Base-by-base conservation (phyloP, 2,329 filamentous ascomycete genomes). In the Hypocrella siamensis region DNA sequence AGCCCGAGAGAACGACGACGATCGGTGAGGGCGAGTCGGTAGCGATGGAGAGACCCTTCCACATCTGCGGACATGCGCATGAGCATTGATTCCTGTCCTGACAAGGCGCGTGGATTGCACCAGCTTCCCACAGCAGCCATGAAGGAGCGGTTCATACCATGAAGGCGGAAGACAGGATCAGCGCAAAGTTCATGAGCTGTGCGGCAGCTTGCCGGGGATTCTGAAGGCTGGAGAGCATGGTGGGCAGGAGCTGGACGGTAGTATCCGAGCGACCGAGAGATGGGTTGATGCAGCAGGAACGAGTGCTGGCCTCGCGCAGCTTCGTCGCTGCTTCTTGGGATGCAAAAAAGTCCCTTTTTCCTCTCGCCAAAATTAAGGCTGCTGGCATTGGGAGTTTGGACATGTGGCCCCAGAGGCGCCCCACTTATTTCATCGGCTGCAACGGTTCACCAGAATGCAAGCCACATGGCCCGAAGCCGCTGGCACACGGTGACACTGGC, bases 111-210 rank as follows among this genome's bases (percentile, higher is more conserved):
- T n/a, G n/a, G n/a, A n/a, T n/a, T n/a, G n/a, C n/a, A n/a, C n/a
- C n/a, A n/a, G n/a, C n/a, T n/a, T n/a, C n/a, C n/a, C n/a, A n/a
- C n/a, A n/a, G n/a, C n/a, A n/a, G n/a, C n/a, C n/a, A n/a, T n/a
- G n/a, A n/a, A n/a, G n/a, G n/a, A n/a, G 17, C 14, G n/a, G 11
- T 24, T 40, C 62, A 38, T 45, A 73, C 75, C 85, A 93, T 93
- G 52, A 93, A 93, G 1, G 86, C 85, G 2, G 83, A 90, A 8
- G 79, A 85, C 31, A 93, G 71, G 39, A 93, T 83, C 40, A 94
- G 73, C 35, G 77, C 84, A 54, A 94, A 93, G 60, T 92, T 93
- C 50, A 93, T 73, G 43, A 88, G 57, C 64, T 93, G 84, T 30
- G 74, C 67, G 46, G 84, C 75, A 33, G 80, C 68, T 54, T 92